A percentile compares a stretch with the other conserved stretches of the same genome.
These are phyloP conservation scores for Coniella vitis DNA, from an alignment of 2,329 filamentous ascomycete genomes.

Conservation along the genomic window DNA sequence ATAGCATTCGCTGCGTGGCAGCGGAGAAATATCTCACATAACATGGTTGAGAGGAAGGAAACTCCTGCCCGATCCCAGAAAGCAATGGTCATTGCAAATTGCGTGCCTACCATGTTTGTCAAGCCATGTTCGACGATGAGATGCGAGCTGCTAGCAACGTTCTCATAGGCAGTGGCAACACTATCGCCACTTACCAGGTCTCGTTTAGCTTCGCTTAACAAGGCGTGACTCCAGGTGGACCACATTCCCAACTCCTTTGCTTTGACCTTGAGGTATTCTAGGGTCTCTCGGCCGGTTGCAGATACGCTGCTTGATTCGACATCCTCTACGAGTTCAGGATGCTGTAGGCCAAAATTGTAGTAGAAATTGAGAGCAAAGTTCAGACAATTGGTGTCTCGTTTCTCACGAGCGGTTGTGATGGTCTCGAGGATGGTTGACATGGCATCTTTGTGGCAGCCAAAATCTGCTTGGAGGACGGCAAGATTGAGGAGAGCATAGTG, in stretches of 20 bases:
- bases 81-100: slow-evolving; percentile 65
- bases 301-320: slow-evolving; percentile 67
- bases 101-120: slow-evolving; percentile 63
- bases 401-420: slow-evolving; percentile 88
- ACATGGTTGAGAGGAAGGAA: slow-evolving; percentile 46
- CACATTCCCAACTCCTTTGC: slow-evolving; percentile 83
- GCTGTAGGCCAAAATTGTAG: slow-evolving; percentile 85
- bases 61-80: slow-evolving; percentile 71
- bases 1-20: slow-evolving; percentile 55
- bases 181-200: slow-evolving; percentile 66
- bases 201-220: slow-evolving; percentile 80
- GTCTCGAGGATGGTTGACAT: slow-evolving; percentile 93
- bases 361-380: slow-evolving; percentile 97
- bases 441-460: slow-evolving; percentile 84
- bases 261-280: slow-evolving; percentile 77
- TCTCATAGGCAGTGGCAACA: slow-evolving; percentile 59
- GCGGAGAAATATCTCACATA: slow-evolving; percentile 67
- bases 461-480: slow-evolving; percentile 89
- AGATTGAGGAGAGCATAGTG: slow-evolving; percentile 93
- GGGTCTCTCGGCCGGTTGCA: slow-evolving; percentile 71
- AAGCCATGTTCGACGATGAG: slow-evolving; percentile 73
- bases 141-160: slow-evolving; percentile 75
- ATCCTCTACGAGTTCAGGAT: slow-evolving; percentile 65
- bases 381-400: slow-evolving; percentile 83
- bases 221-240: slow-evolving; percentile 72